Evolutionary conservation across 306 rosid species (phyloP), one percentile per base, ranked within the genome.

Genomic region (Sicyos baderoa): DNA sequence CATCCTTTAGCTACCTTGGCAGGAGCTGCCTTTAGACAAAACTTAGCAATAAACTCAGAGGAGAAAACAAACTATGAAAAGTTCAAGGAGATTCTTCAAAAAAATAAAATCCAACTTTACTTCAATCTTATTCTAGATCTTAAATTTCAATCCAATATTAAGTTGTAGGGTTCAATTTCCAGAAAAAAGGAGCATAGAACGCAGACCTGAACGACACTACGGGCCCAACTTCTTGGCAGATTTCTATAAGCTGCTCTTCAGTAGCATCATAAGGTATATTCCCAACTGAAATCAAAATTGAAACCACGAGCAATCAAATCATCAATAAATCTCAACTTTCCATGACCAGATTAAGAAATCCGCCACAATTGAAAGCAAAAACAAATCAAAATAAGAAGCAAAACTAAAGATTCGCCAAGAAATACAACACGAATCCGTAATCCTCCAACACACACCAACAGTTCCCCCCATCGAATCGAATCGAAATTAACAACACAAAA

Each of bases 211-310:
- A 94, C 53, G 96, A 88, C 23, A 94, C 96, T 40, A 94, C 99
- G 81, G 99, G 99, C 3, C 99, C 99, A 81, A 90, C 97, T 85
- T 94, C 99, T 84, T 82, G 90, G 84, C 97, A 94, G 74, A 90
- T 94, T 86, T 94, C 99, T 61, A 84, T 74, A 50, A 94, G 97
- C 95, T 88, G 99, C 65, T 94, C 99, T 85, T 94, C 97, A 12
- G 99, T 81, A 57, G 97, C 99, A 85, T 90, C 99, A 65, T 94
- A 94, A 22, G 97, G 99, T 77, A 94, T 94, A 75, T 90, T 94
- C 74, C 99, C 99, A 77, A 90, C 99, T 94, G 75, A 61, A 72
- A 77, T 68, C 55, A 79, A 17, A 77, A 77, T 61, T 65, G 29
- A 51, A 61, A 16, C 51, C 29, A 73, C 3, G 53, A 45, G 44